A percentile compares a stretch with the other conserved stretches of the same genome.
Evolutionary conservation across 1,139 yeast genomes (phyloP).

Genomic region (Suhomyces chickasaworum): DNA sequence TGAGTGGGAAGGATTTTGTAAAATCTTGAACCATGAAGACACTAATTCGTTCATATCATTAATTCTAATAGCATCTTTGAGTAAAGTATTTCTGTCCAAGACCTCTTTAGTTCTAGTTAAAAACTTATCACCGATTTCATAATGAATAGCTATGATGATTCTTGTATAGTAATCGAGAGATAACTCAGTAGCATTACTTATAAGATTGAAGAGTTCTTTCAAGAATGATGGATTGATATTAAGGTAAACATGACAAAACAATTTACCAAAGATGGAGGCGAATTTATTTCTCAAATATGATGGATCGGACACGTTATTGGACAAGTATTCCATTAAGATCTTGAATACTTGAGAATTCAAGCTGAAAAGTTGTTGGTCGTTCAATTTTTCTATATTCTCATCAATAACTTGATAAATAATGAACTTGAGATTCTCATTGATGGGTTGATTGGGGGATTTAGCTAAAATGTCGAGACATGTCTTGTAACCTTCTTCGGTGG

Average conservation of each 20-base stretch:
- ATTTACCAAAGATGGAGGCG: conserved; percentile 68
- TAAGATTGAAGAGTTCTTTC: conserved; percentile 56
- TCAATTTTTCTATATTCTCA: conserved; percentile 56
- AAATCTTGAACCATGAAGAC: conserved; percentile 65
- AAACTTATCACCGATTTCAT: conserved; percentile 91
- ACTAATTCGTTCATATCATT: conserved; percentile 74
- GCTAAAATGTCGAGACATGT: conserved; percentile 67
- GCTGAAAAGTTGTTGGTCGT: conserved; percentile 43
- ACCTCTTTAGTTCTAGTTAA: conserved; percentile 65
- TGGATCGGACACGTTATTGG: conserved; percentile 49
- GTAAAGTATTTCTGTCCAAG: conserved; percentile 64
- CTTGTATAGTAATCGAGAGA: conserved; percentile 80
- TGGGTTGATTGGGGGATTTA: conserved; percentile 24
- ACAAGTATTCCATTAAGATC: conserved; percentile 36
- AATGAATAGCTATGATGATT: conserved; percentile 73
- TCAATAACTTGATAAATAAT: conserved; percentile 82
- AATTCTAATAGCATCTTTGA: conserved; percentile 81
- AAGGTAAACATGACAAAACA: conserved; percentile 70
- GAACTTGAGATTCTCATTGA: conserved; percentile 63
- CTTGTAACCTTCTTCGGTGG: conserved; percentile 78
- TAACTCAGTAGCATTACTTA: conserved; percentile 38
- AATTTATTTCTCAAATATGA: conserved; percentile 74
- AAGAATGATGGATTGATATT: conserved; percentile 67
- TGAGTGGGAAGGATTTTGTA: conserved; percentile 36
- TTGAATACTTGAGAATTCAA: conserved; percentile 46